A percentile compares a stretch with the other conserved stretches of the same genome.
phyloP scores from a whole-genome alignment of 352 stramenopile species.

The Phytopythium delawarense region DNA sequence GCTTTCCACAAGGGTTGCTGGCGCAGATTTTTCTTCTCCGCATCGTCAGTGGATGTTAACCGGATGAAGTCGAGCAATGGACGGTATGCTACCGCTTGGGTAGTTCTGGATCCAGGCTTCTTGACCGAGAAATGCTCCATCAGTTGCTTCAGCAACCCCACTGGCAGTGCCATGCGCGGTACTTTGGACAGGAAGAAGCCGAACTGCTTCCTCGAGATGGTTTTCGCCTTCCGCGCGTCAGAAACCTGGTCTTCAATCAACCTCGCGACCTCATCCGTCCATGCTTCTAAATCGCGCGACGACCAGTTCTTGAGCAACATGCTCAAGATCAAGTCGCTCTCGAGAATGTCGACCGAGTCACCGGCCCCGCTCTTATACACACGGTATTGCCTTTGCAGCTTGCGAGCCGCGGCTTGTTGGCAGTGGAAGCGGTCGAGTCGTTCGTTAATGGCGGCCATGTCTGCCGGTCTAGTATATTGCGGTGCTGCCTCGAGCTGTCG shows the following conservation, averaged over 20 bases:
- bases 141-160: constrained; percentile 31
- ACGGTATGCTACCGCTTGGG: constrained; percentile 27
- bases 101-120: constrained; percentile 6
- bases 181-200: constrained; percentile 47
- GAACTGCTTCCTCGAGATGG: constrained; percentile 47
- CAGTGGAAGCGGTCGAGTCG: background rate
- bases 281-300: constrained; percentile 27
- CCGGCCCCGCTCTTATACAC: constrained; percentile 21
- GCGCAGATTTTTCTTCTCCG: constrained; percentile 20
- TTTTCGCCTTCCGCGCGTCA: constrained; percentile 17
- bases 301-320: constrained; percentile 37
- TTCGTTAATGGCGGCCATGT: background rate
- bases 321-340: constrained; percentile 32
- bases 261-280: constrained; percentile 27
- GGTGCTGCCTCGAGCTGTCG: constrained; percentile 1
- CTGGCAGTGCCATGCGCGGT: constrained; percentile 35
- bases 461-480: background rate
- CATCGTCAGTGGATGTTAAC: constrained; percentile 29
- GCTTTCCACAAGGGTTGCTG: constrained; percentile 21
- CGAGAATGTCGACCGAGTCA: constrained; percentile 20
- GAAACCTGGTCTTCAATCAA: constrained; percentile 38
- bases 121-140: constrained; percentile 40
- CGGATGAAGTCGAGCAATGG: constrained; percentile 47
- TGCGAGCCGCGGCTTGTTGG: constrained; percentile 15
- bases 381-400: constrained; percentile 34